Evolutionary conservation across 495 filamentous ascomycete species (phyloP), one percentile per base, ranked within the genome.

Genomic region (Umbilicaria muhlenbergii): DNA sequence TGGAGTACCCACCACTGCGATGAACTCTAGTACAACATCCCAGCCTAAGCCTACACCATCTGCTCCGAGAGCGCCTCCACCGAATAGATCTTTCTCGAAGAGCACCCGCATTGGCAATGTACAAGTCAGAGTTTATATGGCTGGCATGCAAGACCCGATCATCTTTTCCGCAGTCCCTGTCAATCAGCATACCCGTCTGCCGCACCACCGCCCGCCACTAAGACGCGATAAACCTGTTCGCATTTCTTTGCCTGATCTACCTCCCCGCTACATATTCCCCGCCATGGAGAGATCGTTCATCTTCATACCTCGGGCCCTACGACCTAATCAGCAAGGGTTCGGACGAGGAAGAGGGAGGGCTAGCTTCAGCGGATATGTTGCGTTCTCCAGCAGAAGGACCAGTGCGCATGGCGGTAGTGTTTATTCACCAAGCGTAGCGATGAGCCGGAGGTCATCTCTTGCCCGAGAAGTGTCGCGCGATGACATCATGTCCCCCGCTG

Each of bases 141-240:
- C 77, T 2, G 75, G 77, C 8, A 83, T 92, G 78, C 68, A 75
- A 41, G 69, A 71, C 19, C 75, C 86, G 2, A 74, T 83, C 41
- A 56, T 69, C 34, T 85, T 88, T 51, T 59, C 81, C 18, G 71
- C 75, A 31, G 74, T 94, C 37, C 74, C 81, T 39, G 73, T 88
- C 40, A 84, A 80, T 55, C 78, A 86, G 47, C 86, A 99, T 58
- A 94, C 86, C 19, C 86, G 86, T 46, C 74, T 99, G 31, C 91
- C 91, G 46, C 84, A 94, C 53, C 91, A 96, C 61, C 79, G 91
- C 8, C 92, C 91, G 41, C 91, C 91, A 31, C 71, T 99, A 32
- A 82, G 91, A 39, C 83, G 91, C 37, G 91, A 99, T 60, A 99
- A 96, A 55, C 92, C 92, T 11, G 91, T 96, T 21, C 80, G 91